Evolutionary conservation across 148 eudicot species (phyloP).

Genomic region (Rhododendron williamsianum): DNA sequence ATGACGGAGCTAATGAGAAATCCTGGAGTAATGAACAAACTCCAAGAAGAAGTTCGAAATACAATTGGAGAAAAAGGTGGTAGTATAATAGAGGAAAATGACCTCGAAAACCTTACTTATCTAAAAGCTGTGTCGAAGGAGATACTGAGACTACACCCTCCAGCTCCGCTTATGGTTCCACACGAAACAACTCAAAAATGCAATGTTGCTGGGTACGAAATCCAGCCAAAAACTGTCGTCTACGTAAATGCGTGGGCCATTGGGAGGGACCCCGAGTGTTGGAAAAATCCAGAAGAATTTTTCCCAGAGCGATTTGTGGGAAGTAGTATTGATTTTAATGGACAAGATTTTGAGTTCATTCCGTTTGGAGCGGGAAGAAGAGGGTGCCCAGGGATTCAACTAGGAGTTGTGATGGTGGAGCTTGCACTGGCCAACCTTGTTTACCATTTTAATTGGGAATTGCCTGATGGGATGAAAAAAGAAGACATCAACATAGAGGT

Average conservation of each 20-base stretch:
- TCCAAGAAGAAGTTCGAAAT: constrained; percentile 4
- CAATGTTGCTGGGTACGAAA: background rate
- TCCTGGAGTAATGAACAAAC: background rate
- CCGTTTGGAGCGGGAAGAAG: constrained; percentile 11
- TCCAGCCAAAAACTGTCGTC: background rate
- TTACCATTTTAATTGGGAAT: background rate
- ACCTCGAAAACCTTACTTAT: background rate
- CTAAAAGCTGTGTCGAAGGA: constrained; percentile 3
- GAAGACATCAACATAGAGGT: constrained; percentile 9
- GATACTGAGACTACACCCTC: constrained; percentile 1
- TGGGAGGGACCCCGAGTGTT: constrained; percentile 1
- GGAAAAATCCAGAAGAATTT: constrained; percentile 13
- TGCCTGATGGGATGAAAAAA: constrained; percentile 1
- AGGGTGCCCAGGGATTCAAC: constrained; percentile 3
- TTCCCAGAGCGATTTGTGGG: background rate
- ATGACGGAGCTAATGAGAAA: constrained; percentile 7
- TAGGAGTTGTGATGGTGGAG: constrained; percentile 7
- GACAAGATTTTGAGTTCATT: constrained; percentile 7
- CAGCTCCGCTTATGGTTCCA: constrained; percentile 5
- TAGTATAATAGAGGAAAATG: background rate
- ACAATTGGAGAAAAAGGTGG: background rate
- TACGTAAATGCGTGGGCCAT: constrained; percentile 1
- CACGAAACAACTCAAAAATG: background rate
- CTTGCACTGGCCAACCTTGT: constrained; percentile 8
- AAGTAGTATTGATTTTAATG: background rate